These are phyloP conservation scores for Pouteria glomerata DNA, from an alignment of 148 eudicot genomes.

Conservation along the genomic window DNA sequence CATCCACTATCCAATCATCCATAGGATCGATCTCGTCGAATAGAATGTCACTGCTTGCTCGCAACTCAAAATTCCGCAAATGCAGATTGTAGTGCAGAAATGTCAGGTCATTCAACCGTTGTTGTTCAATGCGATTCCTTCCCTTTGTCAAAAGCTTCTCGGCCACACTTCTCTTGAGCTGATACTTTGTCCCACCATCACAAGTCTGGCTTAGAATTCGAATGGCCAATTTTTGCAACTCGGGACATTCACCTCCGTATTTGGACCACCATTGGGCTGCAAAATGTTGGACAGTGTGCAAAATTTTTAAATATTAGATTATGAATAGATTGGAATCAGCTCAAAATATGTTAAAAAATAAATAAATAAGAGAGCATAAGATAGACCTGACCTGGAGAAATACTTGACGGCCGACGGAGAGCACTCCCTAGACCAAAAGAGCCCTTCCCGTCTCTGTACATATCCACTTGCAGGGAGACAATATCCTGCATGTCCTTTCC, in stretches of 20 bases:
- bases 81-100: constrained; percentile 51
- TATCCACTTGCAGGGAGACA: constrained; percentile 34
- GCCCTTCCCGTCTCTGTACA: constrained; percentile 27
- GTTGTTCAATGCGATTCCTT: constrained; percentile 26
- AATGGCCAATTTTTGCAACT: no score
- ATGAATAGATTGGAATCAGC: neutral
- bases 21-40: constrained; percentile 31
- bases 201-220: constrained; percentile 66
- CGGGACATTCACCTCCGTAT: constrained; percentile 52
- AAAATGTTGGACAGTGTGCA: neutral
- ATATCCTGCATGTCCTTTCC: constrained; percentile 26
- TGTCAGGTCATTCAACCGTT: constrained; percentile 24
- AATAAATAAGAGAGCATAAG: neutral
- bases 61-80: constrained; percentile 31
- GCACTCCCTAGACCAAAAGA: constrained; percentile 32
- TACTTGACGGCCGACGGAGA: constrained; percentile 14
- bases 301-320: neutral
- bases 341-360: neutral
- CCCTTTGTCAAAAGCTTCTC: constrained; percentile 38
- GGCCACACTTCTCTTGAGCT: constrained; percentile 46
- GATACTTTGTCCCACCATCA: constrained; percentile 49
- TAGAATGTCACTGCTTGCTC: neutral
- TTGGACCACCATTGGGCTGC: constrained; percentile 63
- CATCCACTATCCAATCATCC: constrained; percentile 44
- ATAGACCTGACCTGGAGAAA: constrained; percentile 50